Evolutionary conservation across 176 grass and related monocot species (phyloP).

Genomic region (Thinopyrum elongatum): DNA sequence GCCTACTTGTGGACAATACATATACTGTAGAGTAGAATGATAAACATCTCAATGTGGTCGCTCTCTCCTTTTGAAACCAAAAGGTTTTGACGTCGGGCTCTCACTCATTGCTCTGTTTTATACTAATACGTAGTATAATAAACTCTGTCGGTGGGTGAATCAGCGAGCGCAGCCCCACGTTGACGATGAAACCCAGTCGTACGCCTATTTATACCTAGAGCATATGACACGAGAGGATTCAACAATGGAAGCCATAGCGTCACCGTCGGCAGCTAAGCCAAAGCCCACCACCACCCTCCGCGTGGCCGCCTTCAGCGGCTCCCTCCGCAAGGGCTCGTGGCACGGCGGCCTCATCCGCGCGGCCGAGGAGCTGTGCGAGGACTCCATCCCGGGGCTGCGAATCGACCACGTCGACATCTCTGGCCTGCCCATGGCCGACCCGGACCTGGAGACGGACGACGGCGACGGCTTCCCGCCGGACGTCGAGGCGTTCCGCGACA

Average conservation of each 20-base stretch:
- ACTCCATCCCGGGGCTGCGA: constrained; percentile 52
- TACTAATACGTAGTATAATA: neutral
- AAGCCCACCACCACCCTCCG: constrained; percentile 2
- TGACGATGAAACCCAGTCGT: neutral
- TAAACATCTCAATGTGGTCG: too few species aligned
- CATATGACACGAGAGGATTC: neutral
- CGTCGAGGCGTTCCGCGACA: constrained; percentile 68
- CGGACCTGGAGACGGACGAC: constrained; percentile 62
- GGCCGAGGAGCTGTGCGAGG: constrained; percentile 63
- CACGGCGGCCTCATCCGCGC: constrained; percentile 73
- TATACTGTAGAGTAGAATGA: too few species aligned
- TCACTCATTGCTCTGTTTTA: too few species aligned
- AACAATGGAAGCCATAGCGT: neutral
- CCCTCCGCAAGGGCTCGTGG: constrained; percentile 53
- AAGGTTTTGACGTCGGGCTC: too few species aligned
- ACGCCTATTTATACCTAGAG: neutral
- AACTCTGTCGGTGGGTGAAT: neutral
- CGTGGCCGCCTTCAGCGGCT: constrained; percentile 55
- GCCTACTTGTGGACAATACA: too few species aligned
- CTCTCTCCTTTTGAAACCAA: too few species aligned
- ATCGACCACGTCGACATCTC: constrained; percentile 73
- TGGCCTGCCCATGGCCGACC: constrained; percentile 64
- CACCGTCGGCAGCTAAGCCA: too few species aligned
- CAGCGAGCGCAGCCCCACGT: neutral
- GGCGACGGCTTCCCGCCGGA: constrained; percentile 44